Percentiles rank a stretch among this genome's conserved stretches.
Conservation (phyloP, 306 rosid species). For the Vigna nakashimae region DNA sequence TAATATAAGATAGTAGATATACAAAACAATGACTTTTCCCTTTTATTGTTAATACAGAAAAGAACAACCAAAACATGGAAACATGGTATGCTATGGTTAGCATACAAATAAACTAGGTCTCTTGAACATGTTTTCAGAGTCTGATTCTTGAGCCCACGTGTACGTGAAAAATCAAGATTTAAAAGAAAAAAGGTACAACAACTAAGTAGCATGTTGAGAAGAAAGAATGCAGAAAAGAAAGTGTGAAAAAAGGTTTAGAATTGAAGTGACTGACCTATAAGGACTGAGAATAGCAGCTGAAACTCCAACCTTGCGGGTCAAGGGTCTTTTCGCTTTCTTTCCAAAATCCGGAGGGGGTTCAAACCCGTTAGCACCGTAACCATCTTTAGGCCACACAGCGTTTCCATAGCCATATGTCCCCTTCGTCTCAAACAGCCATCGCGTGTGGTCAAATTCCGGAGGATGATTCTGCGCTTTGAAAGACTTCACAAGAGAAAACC, state of each 20-base stretch:
- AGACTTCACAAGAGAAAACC: conserved; percentile 79
- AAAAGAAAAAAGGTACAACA: not conserved
- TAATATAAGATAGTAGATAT: too few relatives aligned
- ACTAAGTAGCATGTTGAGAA: not conserved
- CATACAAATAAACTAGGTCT: not conserved
- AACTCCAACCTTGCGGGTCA: conserved; percentile 73
- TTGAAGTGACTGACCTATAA: conserved; percentile 56
- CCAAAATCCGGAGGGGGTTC: conserved; percentile 75
- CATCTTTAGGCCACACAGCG: conserved; percentile 91
- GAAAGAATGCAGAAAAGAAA: not conserved
- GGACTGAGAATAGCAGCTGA: conserved; percentile 89
- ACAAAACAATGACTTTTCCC: too few relatives aligned
- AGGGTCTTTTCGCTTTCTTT: conserved; percentile 67
- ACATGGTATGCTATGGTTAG: not conserved
- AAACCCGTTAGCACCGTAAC: conserved; percentile 66
- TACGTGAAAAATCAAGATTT: not conserved
- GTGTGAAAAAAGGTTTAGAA: not conserved
- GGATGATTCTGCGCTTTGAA: conserved; percentile 79
- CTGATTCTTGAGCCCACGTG: not conserved
- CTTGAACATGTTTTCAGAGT: not conserved
- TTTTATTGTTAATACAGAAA: not conserved
- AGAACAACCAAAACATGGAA: not conserved
- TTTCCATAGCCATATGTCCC: conserved; percentile 93
- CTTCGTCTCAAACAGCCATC: conserved; percentile 87
- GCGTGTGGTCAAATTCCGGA: conserved; percentile 75